Conservation (phyloP, 2,329 filamentous ascomycete species). For the Alternaria tenuissima region DNA sequence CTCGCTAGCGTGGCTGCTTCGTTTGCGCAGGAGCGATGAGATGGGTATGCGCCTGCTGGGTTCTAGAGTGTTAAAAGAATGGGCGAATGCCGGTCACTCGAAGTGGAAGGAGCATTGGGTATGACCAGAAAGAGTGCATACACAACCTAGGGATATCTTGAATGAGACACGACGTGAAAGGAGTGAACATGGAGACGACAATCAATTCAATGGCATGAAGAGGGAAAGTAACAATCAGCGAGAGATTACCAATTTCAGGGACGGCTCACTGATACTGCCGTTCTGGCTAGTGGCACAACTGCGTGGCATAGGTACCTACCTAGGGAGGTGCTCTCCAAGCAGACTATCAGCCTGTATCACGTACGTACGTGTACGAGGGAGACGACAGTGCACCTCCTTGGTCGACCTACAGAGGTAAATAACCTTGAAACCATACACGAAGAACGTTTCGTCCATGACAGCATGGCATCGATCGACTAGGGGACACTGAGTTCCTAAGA, state of each 20-base stretch:
- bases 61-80: conserved; percentile 13
- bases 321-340: background rate
- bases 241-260: background rate
- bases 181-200: background rate
- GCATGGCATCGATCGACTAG: conserved; percentile 5
- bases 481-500: background rate
- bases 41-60: conserved; percentile 23
- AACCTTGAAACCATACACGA: background rate
- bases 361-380: background rate
- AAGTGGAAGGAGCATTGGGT: background rate
- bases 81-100: background rate
- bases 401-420: conserved; percentile 4
- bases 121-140: background rate
- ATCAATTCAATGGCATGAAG: background rate
- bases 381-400: conserved; percentile 10
- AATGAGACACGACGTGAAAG: background rate
- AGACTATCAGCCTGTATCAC: conserved; percentile 16
- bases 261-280: conserved; percentile 9
- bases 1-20: conserved; percentile 25
- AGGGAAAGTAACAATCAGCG: background rate
- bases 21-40: conserved; percentile 30
- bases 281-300: conserved; percentile 28
- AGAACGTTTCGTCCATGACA: conserved; percentile 7
- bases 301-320: conserved; percentile 22
- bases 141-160: background rate